Evolutionary conservation across 2,329 filamentous ascomycete species (phyloP).

Genomic region (Talaromyces sp.): DNA sequence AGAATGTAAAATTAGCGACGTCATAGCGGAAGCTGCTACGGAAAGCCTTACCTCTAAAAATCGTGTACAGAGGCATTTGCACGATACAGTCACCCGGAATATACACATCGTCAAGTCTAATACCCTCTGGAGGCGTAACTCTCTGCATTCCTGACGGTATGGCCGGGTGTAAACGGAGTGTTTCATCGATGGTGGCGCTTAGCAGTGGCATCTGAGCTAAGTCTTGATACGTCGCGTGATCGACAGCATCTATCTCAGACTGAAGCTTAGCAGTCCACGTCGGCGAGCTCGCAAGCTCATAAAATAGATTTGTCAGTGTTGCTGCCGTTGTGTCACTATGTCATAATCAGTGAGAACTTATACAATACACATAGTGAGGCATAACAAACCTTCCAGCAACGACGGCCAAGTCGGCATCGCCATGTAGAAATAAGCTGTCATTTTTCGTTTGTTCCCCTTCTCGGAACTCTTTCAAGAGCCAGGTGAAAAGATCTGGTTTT

Average conservation of each 20-base stretch:
- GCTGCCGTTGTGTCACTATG: constrained; percentile 14
- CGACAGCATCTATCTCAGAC: constrained; percentile 13
- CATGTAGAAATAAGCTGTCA: constrained; percentile 11
- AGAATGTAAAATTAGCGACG: neutral
- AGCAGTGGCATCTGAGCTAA: constrained; percentile 14
- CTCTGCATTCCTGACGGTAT: constrained; percentile 26
- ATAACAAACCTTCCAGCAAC: constrained; percentile 19
- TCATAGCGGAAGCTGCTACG: neutral
- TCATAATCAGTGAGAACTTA: constrained; percentile 16
- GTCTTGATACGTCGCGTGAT: constrained; percentile 16
- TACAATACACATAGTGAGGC: constrained; percentile 1
- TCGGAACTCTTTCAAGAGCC: constrained; percentile 4
- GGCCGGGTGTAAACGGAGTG: constrained; percentile 17
- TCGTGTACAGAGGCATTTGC: constrained; percentile 12
- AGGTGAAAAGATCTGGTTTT: constrained; percentile 13
- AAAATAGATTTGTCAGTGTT: constrained; percentile 7
- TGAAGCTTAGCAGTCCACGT: constrained; percentile 13
- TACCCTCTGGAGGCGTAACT: constrained; percentile 18
- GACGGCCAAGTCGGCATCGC: constrained; percentile 17
- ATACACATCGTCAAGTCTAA: constrained; percentile 9
- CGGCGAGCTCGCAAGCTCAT: constrained; percentile 16
- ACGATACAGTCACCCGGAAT: constrained; percentile 15
- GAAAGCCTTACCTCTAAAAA: constrained; percentile 14
- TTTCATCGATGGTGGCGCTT: constrained; percentile 10
- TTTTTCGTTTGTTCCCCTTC: constrained; percentile 4